Evolutionary conservation across 2,329 filamentous ascomycete genomes (phyloP).

Genomic region (Falciphora oryzae): DNA sequence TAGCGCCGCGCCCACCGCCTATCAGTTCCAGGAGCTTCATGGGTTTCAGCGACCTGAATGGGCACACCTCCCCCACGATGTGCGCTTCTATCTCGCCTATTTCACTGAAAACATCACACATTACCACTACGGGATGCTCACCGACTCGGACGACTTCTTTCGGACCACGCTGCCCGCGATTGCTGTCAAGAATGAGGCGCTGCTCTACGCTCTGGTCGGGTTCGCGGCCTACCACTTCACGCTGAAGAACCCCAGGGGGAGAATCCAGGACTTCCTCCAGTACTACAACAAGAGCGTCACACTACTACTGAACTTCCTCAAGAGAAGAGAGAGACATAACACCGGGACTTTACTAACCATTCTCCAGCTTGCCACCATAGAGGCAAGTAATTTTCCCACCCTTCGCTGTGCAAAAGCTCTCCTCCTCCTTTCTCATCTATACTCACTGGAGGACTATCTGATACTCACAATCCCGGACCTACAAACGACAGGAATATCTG

Average conservation of each 20-base stretch:
- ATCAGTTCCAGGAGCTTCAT: conserved; percentile 25
- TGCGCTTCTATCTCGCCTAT: conserved; percentile 74
- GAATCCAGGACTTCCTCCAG: conserved; percentile 73
- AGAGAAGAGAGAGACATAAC: conserved; percentile 63
- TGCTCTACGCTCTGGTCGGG: conserved; percentile 80
- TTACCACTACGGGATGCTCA: conserved; percentile 76
- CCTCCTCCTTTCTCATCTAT: too few relatives aligned
- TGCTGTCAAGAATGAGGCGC: conserved; percentile 67
- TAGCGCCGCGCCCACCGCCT: conserved; percentile 27
- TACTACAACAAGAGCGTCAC: conserved; percentile 89
- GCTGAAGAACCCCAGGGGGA: conserved; percentile 62
- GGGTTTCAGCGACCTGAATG: conserved; percentile 36
- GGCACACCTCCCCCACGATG: conserved; percentile 58
- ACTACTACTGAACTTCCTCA: conserved; percentile 65
- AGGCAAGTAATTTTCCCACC: conserved; percentile 47
- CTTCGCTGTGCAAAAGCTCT: neutral
- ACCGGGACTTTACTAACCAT: conserved; percentile 79
- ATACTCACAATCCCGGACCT: conserved; percentile 1
- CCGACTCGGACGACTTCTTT: conserved; percentile 68
- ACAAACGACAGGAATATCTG: conserved; percentile 66
- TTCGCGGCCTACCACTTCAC: conserved; percentile 86
- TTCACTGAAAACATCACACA: conserved; percentile 71
- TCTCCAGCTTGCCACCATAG: conserved; percentile 85
- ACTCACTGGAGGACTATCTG: too few relatives aligned
- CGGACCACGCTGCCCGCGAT: conserved; percentile 63